These are phyloP conservation scores for Aspergillus taichungensis DNA, from an alignment of 495 filamentous ascomycete genomes.

Conservation along the genomic window DNA sequence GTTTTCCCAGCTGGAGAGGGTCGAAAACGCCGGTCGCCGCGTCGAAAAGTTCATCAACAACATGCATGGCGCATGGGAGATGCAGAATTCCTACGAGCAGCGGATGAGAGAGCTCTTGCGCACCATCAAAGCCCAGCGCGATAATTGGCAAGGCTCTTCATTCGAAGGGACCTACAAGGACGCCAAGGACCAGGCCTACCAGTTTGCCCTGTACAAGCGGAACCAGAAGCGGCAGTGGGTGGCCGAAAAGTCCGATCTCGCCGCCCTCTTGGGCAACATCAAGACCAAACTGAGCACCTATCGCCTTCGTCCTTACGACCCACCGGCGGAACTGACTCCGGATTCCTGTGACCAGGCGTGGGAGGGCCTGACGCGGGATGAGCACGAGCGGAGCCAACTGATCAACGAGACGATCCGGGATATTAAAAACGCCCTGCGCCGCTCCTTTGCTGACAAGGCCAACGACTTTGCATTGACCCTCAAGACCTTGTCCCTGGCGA, in stretches of 20 bases:
- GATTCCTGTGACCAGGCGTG: slow-evolving; percentile 78
- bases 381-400: slow-evolving; percentile 77
- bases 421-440: slow-evolving; percentile 91
- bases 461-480: slow-evolving; percentile 94
- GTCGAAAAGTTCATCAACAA: slow-evolving; percentile 98
- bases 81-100: slow-evolving; percentile 91
- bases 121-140: slow-evolving; percentile 61
- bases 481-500: slow-evolving; percentile 84
- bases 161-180: slow-evolving; percentile 92
- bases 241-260: slow-evolving; percentile 91
- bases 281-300: slow-evolving; percentile 97
- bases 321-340: slow-evolving; percentile 67
- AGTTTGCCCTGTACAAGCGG: slow-evolving; percentile 81
- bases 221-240: slow-evolving; percentile 91
- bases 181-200: slow-evolving; percentile 73
- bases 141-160: slow-evolving; percentile 64
- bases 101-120: slow-evolving; percentile 73
- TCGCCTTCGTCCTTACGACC: slow-evolving; percentile 80
- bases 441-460: slow-evolving; percentile 88
- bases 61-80: slow-evolving; percentile 99
- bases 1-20: slow-evolving; percentile 94
- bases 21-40: slow-evolving; percentile 90
- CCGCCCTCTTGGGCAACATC: slow-evolving; percentile 92
- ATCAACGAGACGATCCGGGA: slow-evolving; percentile 98
- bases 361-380: slow-evolving; percentile 64